These are phyloP conservation scores for Beauveria rudraprayagi DNA, from an alignment of 2,329 filamentous ascomycete genomes.

Conservation along the genomic window DNA sequence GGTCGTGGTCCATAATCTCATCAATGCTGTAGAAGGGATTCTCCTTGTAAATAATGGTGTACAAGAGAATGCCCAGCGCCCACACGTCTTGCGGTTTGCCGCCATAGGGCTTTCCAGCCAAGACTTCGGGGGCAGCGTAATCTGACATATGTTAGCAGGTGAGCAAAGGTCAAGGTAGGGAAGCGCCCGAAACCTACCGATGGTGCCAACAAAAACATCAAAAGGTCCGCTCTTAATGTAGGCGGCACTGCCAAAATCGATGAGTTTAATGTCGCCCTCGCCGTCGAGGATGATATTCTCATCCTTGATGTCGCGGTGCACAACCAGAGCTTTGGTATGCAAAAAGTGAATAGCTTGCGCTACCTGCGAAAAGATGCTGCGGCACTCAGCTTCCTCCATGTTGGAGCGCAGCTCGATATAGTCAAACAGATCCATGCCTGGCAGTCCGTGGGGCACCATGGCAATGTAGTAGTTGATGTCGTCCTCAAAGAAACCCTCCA, in stretches of 20 bases:
- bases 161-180: not conserved
- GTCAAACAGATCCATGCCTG: constrained; percentile 97
- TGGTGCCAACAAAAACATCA: constrained; percentile 97
- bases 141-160: constrained; percentile 43
- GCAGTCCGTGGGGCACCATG: constrained; percentile 89
- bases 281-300: constrained; percentile 96
- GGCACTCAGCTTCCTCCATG: constrained; percentile 91
- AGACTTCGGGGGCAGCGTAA: constrained; percentile 96
- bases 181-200: constrained; percentile 56
- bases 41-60: constrained; percentile 99
- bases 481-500: constrained; percentile 69
- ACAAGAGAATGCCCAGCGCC: constrained; percentile 92
- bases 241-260: constrained; percentile 95
- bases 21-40: constrained; percentile 99
- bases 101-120: constrained; percentile 83
- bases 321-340: constrained; percentile 82
- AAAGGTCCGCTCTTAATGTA: constrained; percentile 98
- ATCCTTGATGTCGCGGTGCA: constrained; percentile 97
- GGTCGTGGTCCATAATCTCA: constrained; percentile 95
- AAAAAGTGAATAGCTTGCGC: constrained; percentile 83
- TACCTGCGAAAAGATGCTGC: constrained; percentile 92
- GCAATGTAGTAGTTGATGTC: constrained; percentile 97
- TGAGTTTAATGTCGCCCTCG: constrained; percentile 90
- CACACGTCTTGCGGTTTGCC: constrained; percentile 98
- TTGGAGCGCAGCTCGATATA: constrained; percentile 95